Evolutionary conservation across 345 rosid species (phyloP), one percentile per base, ranked within the genome.

Genomic region (Abelmoschus esculentus): DNA sequence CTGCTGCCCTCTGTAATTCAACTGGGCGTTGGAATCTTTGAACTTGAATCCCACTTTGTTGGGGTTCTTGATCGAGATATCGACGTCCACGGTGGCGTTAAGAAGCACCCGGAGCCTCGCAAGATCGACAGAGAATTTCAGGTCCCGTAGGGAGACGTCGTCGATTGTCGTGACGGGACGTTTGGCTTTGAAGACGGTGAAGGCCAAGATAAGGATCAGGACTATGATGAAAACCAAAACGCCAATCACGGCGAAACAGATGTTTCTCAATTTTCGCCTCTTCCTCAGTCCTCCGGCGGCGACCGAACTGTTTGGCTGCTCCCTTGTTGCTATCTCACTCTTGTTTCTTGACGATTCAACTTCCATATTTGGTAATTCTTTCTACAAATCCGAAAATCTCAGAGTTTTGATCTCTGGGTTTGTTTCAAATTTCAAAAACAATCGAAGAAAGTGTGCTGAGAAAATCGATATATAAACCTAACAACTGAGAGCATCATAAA

Each of bases 151-250:
- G 53, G 76, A 0, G 66, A 87, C 50, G 56, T 90, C 80, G 70
- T 87, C 74, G 66, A 91, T 32, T 58, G 80, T 70, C 26, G 80
- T 82, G 31, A 63, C 44, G 2, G 96, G 83, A 3, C 34, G 73
- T 78, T 84, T 91, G 57, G 97, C 77, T 77, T 95, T 95, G 87
- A 86, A 90, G 2, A 90, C 88, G 47, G 87, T 40, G n/a, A 95
- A 53, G 7, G 57, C 57, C 7, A 53, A 53, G 57, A 53, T 53
- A 2, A 53, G 64, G 50, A 78, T 4, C 7, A 91, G 7, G 34
- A 85, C 6, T 26, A 75, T 50, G 66, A 95, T 5, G 54, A 55
- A 7, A 61, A 88, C 0, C 53, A 82, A 29, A 19, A 28, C 13
- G 9, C 73, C 63, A 0, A 17, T 62, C 3, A 74, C 71, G 0